phyloP scores from a whole-genome alignment of 805 yeast genomes.

The Candida ulmi region DNA sequence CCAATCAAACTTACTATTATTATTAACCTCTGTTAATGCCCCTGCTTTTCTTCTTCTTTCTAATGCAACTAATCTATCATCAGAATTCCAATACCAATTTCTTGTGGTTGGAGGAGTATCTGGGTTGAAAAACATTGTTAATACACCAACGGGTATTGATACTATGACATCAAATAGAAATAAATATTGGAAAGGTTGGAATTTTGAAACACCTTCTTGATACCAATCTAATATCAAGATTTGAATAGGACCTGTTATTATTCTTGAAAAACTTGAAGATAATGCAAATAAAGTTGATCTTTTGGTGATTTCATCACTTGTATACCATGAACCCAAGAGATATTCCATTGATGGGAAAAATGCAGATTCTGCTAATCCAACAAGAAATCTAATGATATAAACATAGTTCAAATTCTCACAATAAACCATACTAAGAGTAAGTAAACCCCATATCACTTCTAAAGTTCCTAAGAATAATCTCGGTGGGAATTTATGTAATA shows the following conservation, averaged over 20 bases:
- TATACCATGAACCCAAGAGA: conserved; percentile 32
- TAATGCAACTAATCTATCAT: conserved; percentile 31
- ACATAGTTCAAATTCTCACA: conserved; percentile 18
- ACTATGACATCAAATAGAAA: conserved; percentile 37
- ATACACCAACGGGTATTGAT: conserved; percentile 36
- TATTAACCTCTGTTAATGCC: conserved; percentile 27
- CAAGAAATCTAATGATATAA: conserved; percentile 27
- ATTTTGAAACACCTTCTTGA: conserved; percentile 7
- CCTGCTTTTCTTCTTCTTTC: conserved; percentile 36
- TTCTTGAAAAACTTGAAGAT: conserved; percentile 26
- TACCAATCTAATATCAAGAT: conserved; percentile 23
- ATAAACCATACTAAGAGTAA: conserved; percentile 30
- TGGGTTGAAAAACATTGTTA: conserved; percentile 36
- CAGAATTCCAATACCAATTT: conserved; percentile 27
- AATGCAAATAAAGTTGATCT: conserved; percentile 27
- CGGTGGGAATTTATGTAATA: conserved; percentile 35
- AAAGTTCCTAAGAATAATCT: conserved; percentile 36
- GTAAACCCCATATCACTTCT: conserved; percentile 37
- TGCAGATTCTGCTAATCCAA: conserved; percentile 41
- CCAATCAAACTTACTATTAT: conserved; percentile 30
- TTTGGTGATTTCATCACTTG: conserved; percentile 27
- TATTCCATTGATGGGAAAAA: conserved; percentile 44
- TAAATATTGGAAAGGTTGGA: conserved; percentile 35
- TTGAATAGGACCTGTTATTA: conserved; percentile 32
- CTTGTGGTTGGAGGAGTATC: conserved; percentile 37